Conservation (phyloP, 345 rosid genomes). For the Boechera retrofracta region DNA sequence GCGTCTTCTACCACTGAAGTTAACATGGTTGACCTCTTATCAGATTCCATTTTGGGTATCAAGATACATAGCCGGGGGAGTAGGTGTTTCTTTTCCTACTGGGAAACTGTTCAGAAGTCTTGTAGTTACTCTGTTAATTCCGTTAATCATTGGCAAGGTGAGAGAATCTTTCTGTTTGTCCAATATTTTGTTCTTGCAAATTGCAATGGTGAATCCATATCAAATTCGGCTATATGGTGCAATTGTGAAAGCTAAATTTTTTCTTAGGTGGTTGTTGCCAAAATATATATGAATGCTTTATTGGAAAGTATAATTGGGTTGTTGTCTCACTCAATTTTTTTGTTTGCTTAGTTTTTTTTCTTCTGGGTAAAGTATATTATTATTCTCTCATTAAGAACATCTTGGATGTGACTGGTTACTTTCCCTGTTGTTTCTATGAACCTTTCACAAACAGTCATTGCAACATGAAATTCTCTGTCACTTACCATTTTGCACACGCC, state of each 20-base stretch:
- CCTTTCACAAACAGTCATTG: conserved; percentile 2
- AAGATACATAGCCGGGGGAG: conserved; percentile 79
- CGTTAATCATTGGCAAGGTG: conserved; percentile 91
- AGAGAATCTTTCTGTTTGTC: conserved; percentile 1
- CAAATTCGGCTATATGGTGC: background rate
- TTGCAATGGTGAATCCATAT: background rate
- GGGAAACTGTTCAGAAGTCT: conserved; percentile 79
- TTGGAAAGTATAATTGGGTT: background rate
- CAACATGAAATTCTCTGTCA: conserved; percentile 22
- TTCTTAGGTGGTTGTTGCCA: background rate
- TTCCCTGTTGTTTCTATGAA: background rate
- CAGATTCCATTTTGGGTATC: conserved; percentile 93
- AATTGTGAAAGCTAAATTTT: conserved; percentile 16
- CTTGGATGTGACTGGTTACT: conserved; percentile 2
- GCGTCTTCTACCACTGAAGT: background rate
- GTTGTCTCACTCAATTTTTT: background rate
- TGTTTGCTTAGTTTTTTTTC: background rate
- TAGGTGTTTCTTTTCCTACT: conserved; percentile 84
- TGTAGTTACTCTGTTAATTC: conserved; percentile 70
- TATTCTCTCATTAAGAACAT: conserved; percentile 4
- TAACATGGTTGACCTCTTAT: conserved; percentile 34
- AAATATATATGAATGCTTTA: background rate
- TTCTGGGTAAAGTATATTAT: background rate
- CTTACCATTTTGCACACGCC: background rate
- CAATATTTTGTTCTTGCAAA: conserved; percentile 8